Base-by-base conservation (phyloP, 2,329 filamentous ascomycete species). In the Botrytis medusae region DNA sequence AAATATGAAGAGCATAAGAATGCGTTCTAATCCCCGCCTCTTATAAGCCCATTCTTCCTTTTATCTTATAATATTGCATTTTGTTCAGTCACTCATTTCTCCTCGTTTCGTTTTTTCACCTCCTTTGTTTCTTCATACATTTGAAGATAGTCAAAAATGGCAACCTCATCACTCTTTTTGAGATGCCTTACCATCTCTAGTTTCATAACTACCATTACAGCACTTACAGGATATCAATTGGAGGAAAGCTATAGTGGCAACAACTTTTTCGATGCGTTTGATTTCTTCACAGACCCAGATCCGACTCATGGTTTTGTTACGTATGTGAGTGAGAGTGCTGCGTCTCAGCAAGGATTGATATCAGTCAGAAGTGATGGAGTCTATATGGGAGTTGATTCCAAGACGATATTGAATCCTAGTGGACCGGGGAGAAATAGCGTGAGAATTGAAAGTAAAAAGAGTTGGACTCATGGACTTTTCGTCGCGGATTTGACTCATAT, bases 361-460 rank as follows among this genome's bases (percentile, higher is more conserved):
- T 59, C 54, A 7, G 46, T 75, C 80, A 84, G 74, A 83, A 84
- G 69, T 40, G 69, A 18, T 68, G 83, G 86, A 72, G 83, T 93
- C 78, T 91, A 90, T 80, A 87, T 94, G 73, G 91, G 91, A 63
- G 89, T 91, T 63, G 92, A 94, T 82, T 83, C 86, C 79, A 85
- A 81, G 71, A 91, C 92, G 79, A 83, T 92, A 9, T 54, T 71
- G 59, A 64, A 20, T 46, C 40, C 57, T 40, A n/a, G 20, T 64
- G 69, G 69, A 18, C 29, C 59, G 4, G 69, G 69, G 2, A 81
- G 86, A 40, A 84, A 85, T 18, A 92, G 89, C 76, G 86, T 94
- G 59, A 87, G 91, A 22, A 81, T 94, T 29, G 88, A 89, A 68
- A 92, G 90, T 81, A 90, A 87, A 71, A 84, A 87, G 63, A 81